These are phyloP conservation scores for Sporothrix phasma DNA, from an alignment of 2,329 filamentous ascomycete species.

Conservation along the genomic window DNA sequence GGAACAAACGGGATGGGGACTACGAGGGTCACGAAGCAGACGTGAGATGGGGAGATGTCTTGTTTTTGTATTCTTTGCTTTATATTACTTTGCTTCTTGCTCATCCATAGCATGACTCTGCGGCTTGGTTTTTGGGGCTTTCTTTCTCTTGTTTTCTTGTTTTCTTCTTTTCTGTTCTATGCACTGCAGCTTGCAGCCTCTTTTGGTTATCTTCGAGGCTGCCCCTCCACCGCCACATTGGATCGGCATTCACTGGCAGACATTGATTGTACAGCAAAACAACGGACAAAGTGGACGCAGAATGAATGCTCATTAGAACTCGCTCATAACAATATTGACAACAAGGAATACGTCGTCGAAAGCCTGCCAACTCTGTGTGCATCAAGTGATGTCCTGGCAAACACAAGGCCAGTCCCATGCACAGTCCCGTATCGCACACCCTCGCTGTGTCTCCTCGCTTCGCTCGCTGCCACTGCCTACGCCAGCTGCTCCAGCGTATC, in stretches of 20 bases:
- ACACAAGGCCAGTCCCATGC: neutral
- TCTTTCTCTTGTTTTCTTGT: neutral
- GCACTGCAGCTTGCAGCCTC: too few relatives aligned
- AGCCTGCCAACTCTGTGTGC: neutral
- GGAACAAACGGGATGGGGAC: neutral
- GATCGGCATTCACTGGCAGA: neutral
- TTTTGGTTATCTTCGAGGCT: neutral
- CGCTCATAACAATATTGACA: neutral
- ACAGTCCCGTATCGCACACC: constrained; percentile 10
- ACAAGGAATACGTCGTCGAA: neutral
- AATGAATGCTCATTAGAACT: constrained; percentile 4
- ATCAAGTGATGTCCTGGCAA: neutral
- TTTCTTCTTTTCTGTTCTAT: too few relatives aligned
- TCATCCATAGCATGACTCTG: neutral
- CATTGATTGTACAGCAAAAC: too few relatives aligned
- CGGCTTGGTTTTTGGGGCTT: neutral
- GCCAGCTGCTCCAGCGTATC: constrained; percentile 57
- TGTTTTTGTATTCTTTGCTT: neutral
- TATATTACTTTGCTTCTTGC: neutral
- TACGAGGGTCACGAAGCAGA: neutral
- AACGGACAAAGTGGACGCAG: neutral
- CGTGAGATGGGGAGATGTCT: neutral
- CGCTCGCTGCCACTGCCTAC: constrained; percentile 26
- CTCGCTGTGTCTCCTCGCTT: neutral
- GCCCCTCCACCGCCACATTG: neutral